Conservation (phyloP, 164 flowering plant genomes). For the Pachysandra terminalis region DNA sequence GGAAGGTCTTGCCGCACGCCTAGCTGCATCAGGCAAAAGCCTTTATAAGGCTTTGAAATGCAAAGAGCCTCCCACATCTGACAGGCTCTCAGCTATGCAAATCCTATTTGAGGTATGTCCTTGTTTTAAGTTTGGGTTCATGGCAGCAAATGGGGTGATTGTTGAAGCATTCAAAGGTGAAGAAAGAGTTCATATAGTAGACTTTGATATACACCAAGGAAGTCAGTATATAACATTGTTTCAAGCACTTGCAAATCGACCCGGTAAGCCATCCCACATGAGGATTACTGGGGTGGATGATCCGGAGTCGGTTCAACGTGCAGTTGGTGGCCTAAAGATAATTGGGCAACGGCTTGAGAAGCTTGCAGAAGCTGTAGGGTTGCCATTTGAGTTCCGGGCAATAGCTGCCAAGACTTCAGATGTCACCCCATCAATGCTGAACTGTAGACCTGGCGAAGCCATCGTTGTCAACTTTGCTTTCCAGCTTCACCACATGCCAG, state of each 20-base stretch:
- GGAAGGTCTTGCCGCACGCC: slow-evolving; percentile 93
- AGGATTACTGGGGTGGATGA: slow-evolving; percentile 96
- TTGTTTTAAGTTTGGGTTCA: slow-evolving; percentile 89
- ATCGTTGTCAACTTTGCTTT: slow-evolving; percentile 89
- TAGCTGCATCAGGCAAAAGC: slow-evolving; percentile 75
- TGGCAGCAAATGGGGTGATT: slow-evolving; percentile 94
- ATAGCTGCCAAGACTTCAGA: slow-evolving; percentile 51
- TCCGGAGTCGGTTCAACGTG: slow-evolving; percentile 86
- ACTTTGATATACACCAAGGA: slow-evolving; percentile 94
- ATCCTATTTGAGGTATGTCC: slow-evolving; percentile 95
- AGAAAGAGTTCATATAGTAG: slow-evolving; percentile 71
- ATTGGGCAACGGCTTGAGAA: slow-evolving; percentile 75
- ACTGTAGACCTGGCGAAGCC: slow-evolving; percentile 58
- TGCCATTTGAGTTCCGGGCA: slow-evolving; percentile 74
- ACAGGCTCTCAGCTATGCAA: slow-evolving; percentile 96
- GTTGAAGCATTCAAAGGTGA: slow-evolving; percentile 69
- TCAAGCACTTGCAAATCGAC: slow-evolving; percentile 51
- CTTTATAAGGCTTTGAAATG: slow-evolving; percentile 83
- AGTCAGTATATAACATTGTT: slow-evolving; percentile 82
- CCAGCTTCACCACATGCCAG: slow-evolving; percentile 99
- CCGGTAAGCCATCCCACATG: slow-evolving; percentile 49
- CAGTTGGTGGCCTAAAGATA: slow-evolving; percentile 67
- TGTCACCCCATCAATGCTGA: slow-evolving; percentile 64
- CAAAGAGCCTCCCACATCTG: slow-evolving; percentile 83
- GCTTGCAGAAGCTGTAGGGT: slow-evolving; percentile 51